phyloP scores from a whole-genome alignment of 768 basidiomycete species.

The Phlebiopsis flavidoalba region DNA sequence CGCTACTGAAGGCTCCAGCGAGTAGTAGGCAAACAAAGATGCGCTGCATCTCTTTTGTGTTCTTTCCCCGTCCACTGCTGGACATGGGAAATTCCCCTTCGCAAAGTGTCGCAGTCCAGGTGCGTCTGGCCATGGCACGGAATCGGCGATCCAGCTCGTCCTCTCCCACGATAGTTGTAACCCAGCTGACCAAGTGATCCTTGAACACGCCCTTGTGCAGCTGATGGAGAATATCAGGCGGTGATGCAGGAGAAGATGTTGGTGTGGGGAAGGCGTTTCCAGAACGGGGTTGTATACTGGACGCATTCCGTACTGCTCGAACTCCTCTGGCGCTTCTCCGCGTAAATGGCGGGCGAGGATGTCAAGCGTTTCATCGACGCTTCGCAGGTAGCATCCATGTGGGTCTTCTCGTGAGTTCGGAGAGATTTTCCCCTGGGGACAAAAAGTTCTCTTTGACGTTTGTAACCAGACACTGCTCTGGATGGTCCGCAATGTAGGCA shows the following conservation, averaged over 20 bases:
- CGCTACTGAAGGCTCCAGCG: constrained; percentile 6
- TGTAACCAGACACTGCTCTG: constrained; percentile 19
- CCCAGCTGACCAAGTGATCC: constrained; percentile 37
- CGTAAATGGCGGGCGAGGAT: neutral
- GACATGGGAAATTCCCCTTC: constrained; percentile 23
- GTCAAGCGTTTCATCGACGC: neutral
- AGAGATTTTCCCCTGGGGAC: neutral
- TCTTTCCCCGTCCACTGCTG: constrained; percentile 39
- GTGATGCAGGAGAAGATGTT: constrained; percentile 35
- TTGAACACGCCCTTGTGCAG: constrained; percentile 43
- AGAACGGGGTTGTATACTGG: constrained; percentile 18
- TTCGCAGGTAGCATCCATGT: neutral
- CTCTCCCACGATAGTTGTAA: constrained; percentile 7
- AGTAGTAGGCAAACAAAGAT: constrained; percentile 16
- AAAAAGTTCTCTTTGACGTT: constrained; percentile 2
- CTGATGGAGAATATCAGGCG: constrained; percentile 39
- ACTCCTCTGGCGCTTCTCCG: neutral
- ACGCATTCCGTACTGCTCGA: constrained; percentile 1
- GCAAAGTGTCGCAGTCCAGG: constrained; percentile 13
- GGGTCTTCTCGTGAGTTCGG: constrained; percentile 2
- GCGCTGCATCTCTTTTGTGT: constrained; percentile 26
- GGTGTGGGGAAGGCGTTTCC: constrained; percentile 31
- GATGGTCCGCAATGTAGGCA: constrained; percentile 17
- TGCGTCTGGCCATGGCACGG: constrained; percentile 1
- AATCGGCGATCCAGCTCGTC: constrained; percentile 15